phyloP scores from a whole-genome alignment of 306 rosid genomes.

The Fragaria nilgerrensis region DNA sequence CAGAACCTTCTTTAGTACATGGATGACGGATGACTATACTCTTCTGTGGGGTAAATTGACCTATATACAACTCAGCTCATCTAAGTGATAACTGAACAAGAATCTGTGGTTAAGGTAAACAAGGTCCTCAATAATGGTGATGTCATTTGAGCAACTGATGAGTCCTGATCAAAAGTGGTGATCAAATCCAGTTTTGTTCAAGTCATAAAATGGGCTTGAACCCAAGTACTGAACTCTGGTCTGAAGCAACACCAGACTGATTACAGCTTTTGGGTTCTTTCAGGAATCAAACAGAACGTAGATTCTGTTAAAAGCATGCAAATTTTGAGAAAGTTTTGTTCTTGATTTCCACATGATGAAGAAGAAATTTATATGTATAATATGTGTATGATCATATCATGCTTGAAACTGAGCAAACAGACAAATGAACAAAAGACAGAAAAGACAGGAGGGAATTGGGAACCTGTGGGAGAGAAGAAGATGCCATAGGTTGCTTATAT shows the following conservation, averaged over 20 bases:
- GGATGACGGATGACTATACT: neutral
- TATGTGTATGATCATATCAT: neutral
- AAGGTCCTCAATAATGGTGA: neutral
- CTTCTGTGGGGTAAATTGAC: neutral
- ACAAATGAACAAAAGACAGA: neutral
- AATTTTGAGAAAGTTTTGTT: neutral
- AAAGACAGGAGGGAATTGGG: neutral
- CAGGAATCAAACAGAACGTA: neutral
- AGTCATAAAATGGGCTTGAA: neutral
- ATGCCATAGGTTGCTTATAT: neutral
- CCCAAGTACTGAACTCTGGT: neutral
- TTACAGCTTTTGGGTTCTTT: neutral
- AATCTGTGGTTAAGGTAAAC: neutral
- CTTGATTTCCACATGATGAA: neutral
- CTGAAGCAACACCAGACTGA: neutral
- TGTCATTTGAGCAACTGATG: neutral
- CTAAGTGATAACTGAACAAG: neutral
- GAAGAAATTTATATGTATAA: neutral
- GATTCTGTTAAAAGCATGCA: neutral
- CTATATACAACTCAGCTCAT: neutral
- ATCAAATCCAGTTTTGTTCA: neutral
- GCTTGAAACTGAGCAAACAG: neutral
- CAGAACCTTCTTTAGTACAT: neutral
- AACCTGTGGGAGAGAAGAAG: conserved; percentile 4
- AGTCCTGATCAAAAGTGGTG: neutral